A percentile compares a stretch with the other conserved stretches of the same genome.
Conservation (phyloP, 2,329 filamentous ascomycete species). For the Podosphaera fusca region DNA sequence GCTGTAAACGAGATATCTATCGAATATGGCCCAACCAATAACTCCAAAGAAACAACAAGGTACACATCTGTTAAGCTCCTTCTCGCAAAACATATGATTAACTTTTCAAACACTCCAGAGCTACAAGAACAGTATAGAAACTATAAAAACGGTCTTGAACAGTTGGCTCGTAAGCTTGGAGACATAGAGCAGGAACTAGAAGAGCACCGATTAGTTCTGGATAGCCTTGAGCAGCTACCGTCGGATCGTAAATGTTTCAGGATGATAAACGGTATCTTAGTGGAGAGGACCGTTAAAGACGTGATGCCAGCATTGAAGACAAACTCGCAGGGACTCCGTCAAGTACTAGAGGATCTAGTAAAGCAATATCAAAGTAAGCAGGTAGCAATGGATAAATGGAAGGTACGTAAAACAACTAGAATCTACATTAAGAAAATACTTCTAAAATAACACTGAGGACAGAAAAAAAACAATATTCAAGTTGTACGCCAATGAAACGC, state of each 20-base stretch:
- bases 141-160: slow-evolving; percentile 61
- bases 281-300: slow-evolving; percentile 83
- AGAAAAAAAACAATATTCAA: slow-evolving; percentile 82
- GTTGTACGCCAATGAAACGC: slow-evolving; percentile 48
- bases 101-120: slow-evolving; percentile 25
- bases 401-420: slow-evolving; percentile 33
- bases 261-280: slow-evolving; percentile 90
- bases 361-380: slow-evolving; percentile 95
- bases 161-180: slow-evolving; percentile 72
- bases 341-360: slow-evolving; percentile 79
- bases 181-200: slow-evolving; percentile 2
- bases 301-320: slow-evolving; percentile 78
- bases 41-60: slow-evolving; percentile 17
- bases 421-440: not conserved
- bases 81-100: not conserved
- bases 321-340: slow-evolving; percentile 81
- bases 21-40: slow-evolving; percentile 15
- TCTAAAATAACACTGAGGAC: slow-evolving; percentile 8
- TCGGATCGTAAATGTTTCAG: slow-evolving; percentile 90
- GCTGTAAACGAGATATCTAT: no score
- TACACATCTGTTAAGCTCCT: slow-evolving; percentile 2
- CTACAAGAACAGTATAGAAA: slow-evolving; percentile 60
- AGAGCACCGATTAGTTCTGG: slow-evolving; percentile 50
- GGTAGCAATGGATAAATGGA: slow-evolving; percentile 92
- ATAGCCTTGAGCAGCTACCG: slow-evolving; percentile 65